These are phyloP conservation scores for Helianthus annuus DNA, from an alignment of 129 eudicot genomes.

Conservation along the genomic window HanXRQr2.0-SUNRISE NC_035435.2:93113220-93113719, in stretches of 20 bases:
- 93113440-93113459: too few relatives aligned
- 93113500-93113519: background rate
- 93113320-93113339: slow-evolving; percentile 8
- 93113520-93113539: background rate
- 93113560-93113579: background rate
- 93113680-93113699: too few relatives aligned
- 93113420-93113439: too few relatives aligned
- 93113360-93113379: background rate
- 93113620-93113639: slow-evolving; percentile 9
- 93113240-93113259: background rate
- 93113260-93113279: background rate
- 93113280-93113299: background rate
- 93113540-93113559: slow-evolving; percentile 2
- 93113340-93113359: background rate
- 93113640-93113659: background rate
- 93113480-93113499: background rate
- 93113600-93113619: slow-evolving; percentile 1
- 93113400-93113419: too few relatives aligned
- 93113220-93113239: slow-evolving; percentile 2
- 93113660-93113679: too few relatives aligned
- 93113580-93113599: background rate
- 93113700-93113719: too few relatives aligned
- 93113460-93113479: too few relatives aligned
- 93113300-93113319: background rate
- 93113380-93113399: too few relatives aligned